Evolutionary conservation across 371 early-diverging fungal species (phyloP).

Genomic region (Coemansia linderi): DNA sequence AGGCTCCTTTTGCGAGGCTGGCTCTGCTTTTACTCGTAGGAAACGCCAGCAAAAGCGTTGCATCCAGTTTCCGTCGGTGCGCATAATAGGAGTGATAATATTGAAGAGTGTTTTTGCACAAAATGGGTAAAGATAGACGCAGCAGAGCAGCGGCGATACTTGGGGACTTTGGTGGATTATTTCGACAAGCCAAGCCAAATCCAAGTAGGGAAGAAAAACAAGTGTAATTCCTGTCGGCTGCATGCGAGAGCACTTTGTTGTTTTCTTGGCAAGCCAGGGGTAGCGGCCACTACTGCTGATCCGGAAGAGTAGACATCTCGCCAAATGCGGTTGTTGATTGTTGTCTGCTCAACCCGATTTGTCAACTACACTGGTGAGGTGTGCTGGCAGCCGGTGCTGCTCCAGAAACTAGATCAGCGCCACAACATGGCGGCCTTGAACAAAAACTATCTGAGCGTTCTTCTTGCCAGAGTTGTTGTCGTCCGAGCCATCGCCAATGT

Average conservation of each 20-base stretch:
- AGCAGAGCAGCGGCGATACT: background rate
- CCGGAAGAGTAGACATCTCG: conserved; percentile 1
- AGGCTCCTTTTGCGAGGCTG: background rate
- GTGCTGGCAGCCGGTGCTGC: conserved; percentile 26
- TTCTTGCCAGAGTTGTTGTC: conserved; percentile 36
- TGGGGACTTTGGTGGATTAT: background rate
- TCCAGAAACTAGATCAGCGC: conserved; percentile 30
- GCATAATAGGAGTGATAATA: background rate
- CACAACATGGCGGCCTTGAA: conserved; percentile 47
- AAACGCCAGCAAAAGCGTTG: conserved; percentile 13
- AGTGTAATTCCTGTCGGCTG: background rate
- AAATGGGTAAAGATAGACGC: background rate
- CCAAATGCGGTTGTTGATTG: background rate
- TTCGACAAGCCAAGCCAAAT: background rate
- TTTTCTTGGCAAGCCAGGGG: conserved; percentile 8
- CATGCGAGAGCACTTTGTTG: background rate
- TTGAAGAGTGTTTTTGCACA: background rate
- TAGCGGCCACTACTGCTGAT: background rate
- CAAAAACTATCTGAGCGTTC: conserved; percentile 24
- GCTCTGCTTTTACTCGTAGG: background rate
- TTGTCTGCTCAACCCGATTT: conserved; percentile 30
- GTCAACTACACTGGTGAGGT: conserved; percentile 31
- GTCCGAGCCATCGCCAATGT: conserved; percentile 13
- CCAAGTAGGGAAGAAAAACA: background rate
- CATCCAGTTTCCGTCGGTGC: conserved; percentile 9